Evolutionary conservation across 352 stramenopile species (phyloP).

Genomic region (Globisporangium heterothallicum): DNA sequence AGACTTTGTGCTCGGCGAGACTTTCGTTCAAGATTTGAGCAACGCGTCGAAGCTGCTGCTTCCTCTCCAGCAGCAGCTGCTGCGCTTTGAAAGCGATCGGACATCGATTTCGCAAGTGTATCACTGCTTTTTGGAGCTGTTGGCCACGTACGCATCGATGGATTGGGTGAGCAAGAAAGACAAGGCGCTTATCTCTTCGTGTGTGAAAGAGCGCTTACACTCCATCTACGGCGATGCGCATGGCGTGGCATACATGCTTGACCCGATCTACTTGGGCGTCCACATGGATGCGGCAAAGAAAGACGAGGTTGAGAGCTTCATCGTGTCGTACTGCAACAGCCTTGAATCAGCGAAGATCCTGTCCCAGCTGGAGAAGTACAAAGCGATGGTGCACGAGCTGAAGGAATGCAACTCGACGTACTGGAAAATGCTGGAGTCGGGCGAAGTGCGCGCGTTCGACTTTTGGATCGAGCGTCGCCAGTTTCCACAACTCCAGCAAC

Average conservation of each 20-base stretch:
- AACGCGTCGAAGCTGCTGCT: slow-evolving; percentile 53
- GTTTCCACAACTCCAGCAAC: slow-evolving; percentile 53
- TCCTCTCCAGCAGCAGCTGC: slow-evolving; percentile 51
- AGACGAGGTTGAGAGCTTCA: slow-evolving; percentile 40
- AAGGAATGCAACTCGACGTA: slow-evolving; percentile 50
- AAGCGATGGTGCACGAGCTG: slow-evolving; percentile 38
- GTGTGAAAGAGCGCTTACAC: slow-evolving; percentile 55
- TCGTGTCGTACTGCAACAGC: slow-evolving; percentile 36
- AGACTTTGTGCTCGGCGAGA: slow-evolving; percentile 62
- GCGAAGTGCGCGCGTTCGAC: slow-evolving; percentile 38
- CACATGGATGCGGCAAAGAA: slow-evolving; percentile 43
- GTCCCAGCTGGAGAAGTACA: slow-evolving; percentile 44
- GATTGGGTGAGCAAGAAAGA: slow-evolving; percentile 69
- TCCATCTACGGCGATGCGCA: slow-evolving; percentile 58
- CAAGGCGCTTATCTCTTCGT: slow-evolving; percentile 63
- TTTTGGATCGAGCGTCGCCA: slow-evolving; percentile 59
- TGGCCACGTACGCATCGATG: slow-evolving; percentile 44
- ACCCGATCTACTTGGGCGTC: slow-evolving; percentile 45
- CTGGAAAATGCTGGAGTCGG: slow-evolving; percentile 44
- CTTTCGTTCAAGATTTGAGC: slow-evolving; percentile 47
- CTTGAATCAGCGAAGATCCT: slow-evolving; percentile 34
- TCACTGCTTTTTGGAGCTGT: slow-evolving; percentile 38
- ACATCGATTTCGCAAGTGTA: slow-evolving; percentile 51
- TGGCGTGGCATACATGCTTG: slow-evolving; percentile 53
- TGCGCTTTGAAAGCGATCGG: slow-evolving; percentile 34